Evolutionary conservation across 2,329 filamentous ascomycete species (phyloP), one percentile per base, ranked within the genome.

Genomic region (Cercospora berteroae): DNA sequence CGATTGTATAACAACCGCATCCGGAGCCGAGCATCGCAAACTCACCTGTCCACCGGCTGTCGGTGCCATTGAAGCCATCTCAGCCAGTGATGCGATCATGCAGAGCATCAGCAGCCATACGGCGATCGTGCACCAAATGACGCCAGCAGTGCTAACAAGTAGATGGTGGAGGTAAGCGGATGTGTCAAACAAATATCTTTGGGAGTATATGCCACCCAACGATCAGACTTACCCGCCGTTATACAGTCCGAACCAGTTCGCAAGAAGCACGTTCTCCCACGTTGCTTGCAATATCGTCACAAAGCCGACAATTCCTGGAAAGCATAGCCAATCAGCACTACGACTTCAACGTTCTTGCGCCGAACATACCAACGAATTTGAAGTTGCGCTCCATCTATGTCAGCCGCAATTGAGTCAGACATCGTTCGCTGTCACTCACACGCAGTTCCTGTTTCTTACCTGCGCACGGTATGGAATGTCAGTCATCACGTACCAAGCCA

Each of bases 251-350:
- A 74, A 73, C 67, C 67, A 75, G 55, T 71, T 77, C 31, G 75
- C 66, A n/a, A 80, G 77, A 5, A 84, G 73, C 2, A 81, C 77
- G 42, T 81, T 80, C 73, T 87, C 85, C 85, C 85, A 87, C 0
- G 85, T 86, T 59, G 82, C 81, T 71, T 85, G 81, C 39, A 85
- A 79, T 23, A 84, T 83, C 68, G 83, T 83, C n/a, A 82, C 81
- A 67, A 86, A 86, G 5, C 83, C 83, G 12, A 86, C 78, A 31
- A 84, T 85, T 3, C 69, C 82, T 64, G 83, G 27, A 42, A 50
- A 39, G 29, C n/a, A 18, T 18, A 27, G 4, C 18, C 29, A 55
- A 39, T 65, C 25, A 58, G 57, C 18, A 42, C 23, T 39, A 39
- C n/a, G 57, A 29, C 23, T n/a, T 16, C 57, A 23, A 18, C 4